Evolutionary conservation across 73 alveolate species (phyloP), one percentile per base, ranked within the genome.

Genomic region (Tetrahymena elliotti): DNA sequence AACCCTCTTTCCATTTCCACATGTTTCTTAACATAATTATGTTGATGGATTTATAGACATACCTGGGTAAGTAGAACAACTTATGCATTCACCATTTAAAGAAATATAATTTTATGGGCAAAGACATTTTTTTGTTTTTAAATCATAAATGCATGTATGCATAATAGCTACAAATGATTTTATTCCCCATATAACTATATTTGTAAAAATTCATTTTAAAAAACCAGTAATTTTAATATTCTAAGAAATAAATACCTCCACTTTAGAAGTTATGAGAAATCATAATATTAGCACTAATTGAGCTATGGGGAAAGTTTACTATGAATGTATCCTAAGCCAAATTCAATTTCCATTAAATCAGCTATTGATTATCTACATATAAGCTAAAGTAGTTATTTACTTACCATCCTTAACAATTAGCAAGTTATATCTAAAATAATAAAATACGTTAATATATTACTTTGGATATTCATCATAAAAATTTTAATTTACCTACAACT

Each of bases 1-100:
- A 27, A 68, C n/a, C 33, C 83, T 93, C n/a, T 82, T 93, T 11
- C 96, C 96, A 93, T 93, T 84, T 34, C 96, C 96, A 93, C 96
- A 93, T 10, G 33, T 34, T 24, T 54, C 53, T 31, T 82, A 24
- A 53, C 96, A 93, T n/a, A 33, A 4, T 10, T 2, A 27, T 18
- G 88, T 68, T 18, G 3, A 4, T 68, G 88, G 88, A 68, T 68
- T 31, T 6, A 68, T 31, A 0, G 22, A 27, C 34, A 68, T n/a
- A 24, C 88, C 88, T 27, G 88, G 36, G 33, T 27, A 27, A 68
- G 34, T 68, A 4, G 88, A 27, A 68, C 88, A 68, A 16, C 38
- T 27, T 4, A 68, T 31, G 33, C 88, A 68, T 68, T 68, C 88
- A 22, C 88, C 88, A 27, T 68, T n/a, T n/a, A 68, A 68, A 27